Evolutionary conservation across 306 rosid genomes (phyloP), one percentile per base, ranked within the genome.

Genomic region (Ormosia emarginata): DNA sequence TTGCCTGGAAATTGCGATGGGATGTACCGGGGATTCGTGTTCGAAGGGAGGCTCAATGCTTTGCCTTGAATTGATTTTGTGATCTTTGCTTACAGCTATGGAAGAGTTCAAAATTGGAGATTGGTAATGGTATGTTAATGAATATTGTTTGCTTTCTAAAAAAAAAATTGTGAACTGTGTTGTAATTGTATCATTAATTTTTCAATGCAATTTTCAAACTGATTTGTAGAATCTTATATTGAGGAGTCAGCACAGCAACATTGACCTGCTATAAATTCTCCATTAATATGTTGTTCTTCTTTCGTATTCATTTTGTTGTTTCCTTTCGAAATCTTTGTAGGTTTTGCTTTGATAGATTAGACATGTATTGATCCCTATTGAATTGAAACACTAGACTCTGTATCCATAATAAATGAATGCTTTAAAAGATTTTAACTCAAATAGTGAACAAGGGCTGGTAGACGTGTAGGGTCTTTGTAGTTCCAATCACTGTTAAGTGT

Each of bases 11-110:
- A 83, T 5, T 85, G 87, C 2, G 97, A 91, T 3, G 97, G 97
- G 7, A 90, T 94, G 7, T 90, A 83, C 81, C 83, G 95, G 8
- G 97, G 95, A 8, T 93, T 91, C 4, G 85, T 89, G 30, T 91
- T 88, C 8, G 97, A 93, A 86, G 97, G 95, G n/a, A 90, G 90
- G 85, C 90, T 92, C 68, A 89, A 91, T 6, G 79, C 97, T 52
- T 79, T 86, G 78, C 92, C 92, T 74, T 89, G 91, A 93, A 7
- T 40, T 13, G 58, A 7, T 61, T 13, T 3, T 71, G 52, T 18
- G 61, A 11, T 34, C 12, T 61, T 71, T 62, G 18, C 17, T 46
- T 15, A 3, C 53, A 24, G 18, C 64, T 74, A 4, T 46, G 29
- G 29, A 24, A 24, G 24, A 11, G 68, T 47, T 61, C 44, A n/a